These are phyloP conservation scores for Barnettozyma wickerhamii DNA, from an alignment of 805 yeast genomes.

Conservation along the genomic window DNA sequence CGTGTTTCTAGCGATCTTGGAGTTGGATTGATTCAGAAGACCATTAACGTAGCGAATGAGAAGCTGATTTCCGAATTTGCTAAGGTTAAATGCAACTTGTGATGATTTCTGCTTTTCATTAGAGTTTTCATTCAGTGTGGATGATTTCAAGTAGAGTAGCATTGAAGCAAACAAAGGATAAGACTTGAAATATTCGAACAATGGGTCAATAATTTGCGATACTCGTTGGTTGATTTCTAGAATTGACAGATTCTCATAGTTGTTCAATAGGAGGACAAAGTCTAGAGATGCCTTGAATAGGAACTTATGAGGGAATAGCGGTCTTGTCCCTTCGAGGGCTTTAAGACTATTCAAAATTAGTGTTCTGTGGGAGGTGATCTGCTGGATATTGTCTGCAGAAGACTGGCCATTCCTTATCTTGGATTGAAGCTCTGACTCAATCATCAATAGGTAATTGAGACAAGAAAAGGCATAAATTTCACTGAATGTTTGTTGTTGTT, in stretches of 20 bases:
- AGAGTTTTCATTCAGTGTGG: conserved; percentile 23
- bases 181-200: conserved; percentile 17
- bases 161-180: conserved; percentile 21
- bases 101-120: conserved; percentile 27
- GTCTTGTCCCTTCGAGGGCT: conserved; percentile 3
- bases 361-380: conserved; percentile 7
- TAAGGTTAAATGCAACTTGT: conserved; percentile 23
- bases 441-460: conserved; percentile 12
- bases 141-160: conserved; percentile 21
- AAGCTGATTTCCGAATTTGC: conserved; percentile 23
- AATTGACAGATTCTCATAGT: conserved; percentile 13
- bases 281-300: conserved; percentile 12
- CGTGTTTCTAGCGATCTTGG: conserved; percentile 21
- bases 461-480: conserved; percentile 16
- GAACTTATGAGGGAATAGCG: conserved; percentile 10
- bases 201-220: conserved; percentile 8
- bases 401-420: conserved; percentile 3
- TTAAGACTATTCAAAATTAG: conserved; percentile 4
- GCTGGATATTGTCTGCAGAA: neutral
- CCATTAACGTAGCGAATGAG: conserved; percentile 24
- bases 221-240: conserved; percentile 14
- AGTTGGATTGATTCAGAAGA: conserved; percentile 19
- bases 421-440: conserved; percentile 15
- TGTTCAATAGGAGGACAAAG: conserved; percentile 14
- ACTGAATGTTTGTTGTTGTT: conserved; percentile 1